Evolutionary conservation across 1,284 basidiomycete species (phyloP), one percentile per base, ranked within the genome.

Genomic region (Apiotrichum akiyoshidainum): DNA sequence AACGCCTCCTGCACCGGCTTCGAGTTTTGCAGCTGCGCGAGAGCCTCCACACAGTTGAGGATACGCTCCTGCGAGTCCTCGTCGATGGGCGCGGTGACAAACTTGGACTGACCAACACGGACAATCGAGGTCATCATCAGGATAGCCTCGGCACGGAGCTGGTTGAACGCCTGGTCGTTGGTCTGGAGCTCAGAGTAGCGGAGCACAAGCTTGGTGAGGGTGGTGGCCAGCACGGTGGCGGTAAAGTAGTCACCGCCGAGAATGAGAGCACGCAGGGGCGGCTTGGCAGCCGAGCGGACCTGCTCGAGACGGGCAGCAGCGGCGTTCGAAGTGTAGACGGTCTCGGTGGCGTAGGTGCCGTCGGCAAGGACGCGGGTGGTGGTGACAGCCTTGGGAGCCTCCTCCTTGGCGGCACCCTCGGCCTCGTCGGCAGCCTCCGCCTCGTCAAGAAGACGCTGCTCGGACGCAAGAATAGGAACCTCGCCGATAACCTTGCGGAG

Each of bases 161-260:
- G 80, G 68, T 94, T 93, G 52, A 85, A 81, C 40, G 84, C 82
- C 54, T 80, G 78, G 19, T 75, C 74, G 66, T 92, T 88, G 21
- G 74, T 70, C 4, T 83, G 81, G 34, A 85, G 77, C 64, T 89
- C 85, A 21, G 84, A 81, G 73, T 88, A 92, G 26, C 94, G 85
- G 47, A 98, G 81, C 12, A 96, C 88, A 33, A 99, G 84, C 80
- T 99, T 99, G 56, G 92, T 91, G 61, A 99, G 79, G 1, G 94
- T 88, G 41, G 89, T 85, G 13, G 93, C 87, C 26, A 99, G 83
- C 4, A 96, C 92, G 5, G 91, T 83, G 8, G 90, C 93, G 14
- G 94, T 99, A 80, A 93, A 99, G 80, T 96, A 99, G 79, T 99
- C 96, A 35, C 96, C 96, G 37, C 90, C 89, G 46, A 99, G 83